phyloP scores from a whole-genome alignment of 75 land plant genomes.

The Adiantum capillusveneris region DNA sequence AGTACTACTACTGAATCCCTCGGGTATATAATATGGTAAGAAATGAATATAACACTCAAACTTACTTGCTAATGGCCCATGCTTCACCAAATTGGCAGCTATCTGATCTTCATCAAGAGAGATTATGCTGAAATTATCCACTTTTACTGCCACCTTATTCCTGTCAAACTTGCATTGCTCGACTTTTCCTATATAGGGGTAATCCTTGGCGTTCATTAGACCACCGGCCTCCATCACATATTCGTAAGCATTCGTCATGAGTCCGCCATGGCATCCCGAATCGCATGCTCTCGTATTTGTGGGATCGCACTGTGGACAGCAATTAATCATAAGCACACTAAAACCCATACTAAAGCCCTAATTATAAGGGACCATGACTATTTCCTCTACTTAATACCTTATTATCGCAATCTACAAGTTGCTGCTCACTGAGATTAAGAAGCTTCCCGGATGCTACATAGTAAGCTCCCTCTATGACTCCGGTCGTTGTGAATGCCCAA shows the following conservation, averaged over 20 bases:
- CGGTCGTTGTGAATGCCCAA: constrained; percentile 57
- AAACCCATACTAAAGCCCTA: too few species aligned
- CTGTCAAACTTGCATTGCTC: constrained; percentile 30
- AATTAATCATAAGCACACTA: too few species aligned
- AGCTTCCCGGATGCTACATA: constrained; percentile 40
- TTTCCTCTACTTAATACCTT: constrained; percentile 4
- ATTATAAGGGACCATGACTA: too few species aligned
- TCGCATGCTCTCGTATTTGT: constrained; percentile 18
- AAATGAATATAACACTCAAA: too few species aligned
- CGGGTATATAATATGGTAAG: too few species aligned
- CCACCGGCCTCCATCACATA: constrained; percentile 41
- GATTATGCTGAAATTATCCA: constrained; percentile 27
- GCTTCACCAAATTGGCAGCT: constrained; percentile 37
- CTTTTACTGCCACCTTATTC: constrained; percentile 22
- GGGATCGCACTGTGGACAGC: constrained; percentile 31
- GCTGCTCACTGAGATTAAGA: constrained; percentile 24
- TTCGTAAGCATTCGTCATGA: constrained; percentile 44
- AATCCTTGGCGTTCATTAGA: constrained; percentile 22
- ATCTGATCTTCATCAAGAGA: constrained; percentile 44
- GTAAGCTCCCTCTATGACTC: constrained; percentile 45
- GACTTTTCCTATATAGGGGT: constrained; percentile 31
- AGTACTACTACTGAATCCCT: too few species aligned
- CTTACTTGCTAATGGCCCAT: constrained; percentile 37
- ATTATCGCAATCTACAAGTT: constrained; percentile 19
- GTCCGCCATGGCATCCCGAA: constrained; percentile 36